Evolutionary conservation across 2,329 filamentous ascomycete genomes (phyloP).

Genomic region (Botrytis fragariae): DNA sequence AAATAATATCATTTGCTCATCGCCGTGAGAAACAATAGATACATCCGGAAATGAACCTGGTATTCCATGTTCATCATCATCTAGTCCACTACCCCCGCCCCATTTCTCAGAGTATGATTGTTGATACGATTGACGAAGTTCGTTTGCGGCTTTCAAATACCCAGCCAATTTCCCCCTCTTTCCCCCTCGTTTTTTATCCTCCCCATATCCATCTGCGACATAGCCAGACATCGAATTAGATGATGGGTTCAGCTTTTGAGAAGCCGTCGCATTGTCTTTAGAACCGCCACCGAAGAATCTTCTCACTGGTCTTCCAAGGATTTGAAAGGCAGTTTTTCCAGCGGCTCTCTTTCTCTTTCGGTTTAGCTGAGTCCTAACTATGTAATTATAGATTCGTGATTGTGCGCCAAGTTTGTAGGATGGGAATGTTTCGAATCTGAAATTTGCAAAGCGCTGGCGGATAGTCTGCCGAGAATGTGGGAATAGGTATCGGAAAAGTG

Average conservation of each 20-base stretch:
- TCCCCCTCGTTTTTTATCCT: conserved; percentile 58
- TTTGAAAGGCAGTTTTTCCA: conserved; percentile 35
- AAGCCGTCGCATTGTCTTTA: conserved; percentile 40
- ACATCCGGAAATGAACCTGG: conserved; percentile 82
- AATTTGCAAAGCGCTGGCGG: conserved; percentile 40
- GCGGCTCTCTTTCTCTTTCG: conserved; percentile 46
- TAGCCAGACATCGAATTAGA: conserved; percentile 39
- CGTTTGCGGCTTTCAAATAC: conserved; percentile 69
- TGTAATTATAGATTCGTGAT: conserved; percentile 71
- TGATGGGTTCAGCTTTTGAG: conserved; percentile 33
- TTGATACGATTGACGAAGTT: conserved; percentile 65
- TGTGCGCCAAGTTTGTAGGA: conserved; percentile 68
- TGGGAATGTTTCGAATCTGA: conserved; percentile 75
- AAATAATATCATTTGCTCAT: conserved; percentile 92
- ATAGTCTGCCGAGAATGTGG: conserved; percentile 19
- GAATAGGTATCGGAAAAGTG: conserved; percentile 28
- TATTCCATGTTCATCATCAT: conserved; percentile 51
- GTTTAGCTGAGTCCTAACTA: conserved; percentile 62
- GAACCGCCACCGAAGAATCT: conserved; percentile 38
- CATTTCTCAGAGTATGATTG: conserved; percentile 50
- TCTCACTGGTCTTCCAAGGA: conserved; percentile 33
- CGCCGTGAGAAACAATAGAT: conserved; percentile 72
- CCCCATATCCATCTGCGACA: conserved; percentile 37
- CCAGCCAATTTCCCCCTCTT: conserved; percentile 75
- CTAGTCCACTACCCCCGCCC: conserved; percentile 44